Base-by-base conservation (phyloP, 768 basidiomycete genomes). In the Lanmaoa rubissima region DNA sequence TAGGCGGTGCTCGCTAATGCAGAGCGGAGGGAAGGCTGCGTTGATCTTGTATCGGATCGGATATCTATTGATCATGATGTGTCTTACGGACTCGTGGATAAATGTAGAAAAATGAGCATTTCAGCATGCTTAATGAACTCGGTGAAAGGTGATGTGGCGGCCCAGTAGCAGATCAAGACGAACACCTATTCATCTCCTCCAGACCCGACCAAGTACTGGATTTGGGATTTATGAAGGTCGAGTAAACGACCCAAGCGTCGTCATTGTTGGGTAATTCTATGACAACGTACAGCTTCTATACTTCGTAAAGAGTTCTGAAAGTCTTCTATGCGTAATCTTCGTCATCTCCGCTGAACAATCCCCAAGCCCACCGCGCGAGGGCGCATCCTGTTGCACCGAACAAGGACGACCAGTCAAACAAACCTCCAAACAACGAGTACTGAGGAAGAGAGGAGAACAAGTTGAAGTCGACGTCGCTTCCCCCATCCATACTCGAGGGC, bases 391-490 rank as follows among this genome's bases (percentile, higher is more conserved):
- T 74, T 3, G 87, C 85, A n/a, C 85, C 77, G 4, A 82, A 31
- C 28, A 92, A 72, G 71, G 90, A 90, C 21, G 85, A 75, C 76
- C 82, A 82, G 68, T 92, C 89, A 65, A 92, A 92, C 38, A 90
- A 73, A 4, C 82, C 73, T 17, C 87, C 87, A 61, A 92, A 91
- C 16, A 88, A 76, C 59, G 87, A 82, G 60, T 86, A 92, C 43
- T 80, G 79, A 1, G 90, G 90, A 26, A 92, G 81, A 4, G 86
- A 87, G 16, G 83, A 72, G 65, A 92, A 90, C 26, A 92, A 74
- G 62, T 87, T 88, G 21, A 71, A 55, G 16, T 63, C 61, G 17
- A 57, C 53, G 1, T 57, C 58, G 13, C 48, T 51, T 11, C 40
- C 56, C 21, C 31, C 58, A 6, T 54, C 59, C 49, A 47, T 17